Base-by-base conservation (phyloP, 108 stramenopile species). In the Fistulifera solaris region DNA sequence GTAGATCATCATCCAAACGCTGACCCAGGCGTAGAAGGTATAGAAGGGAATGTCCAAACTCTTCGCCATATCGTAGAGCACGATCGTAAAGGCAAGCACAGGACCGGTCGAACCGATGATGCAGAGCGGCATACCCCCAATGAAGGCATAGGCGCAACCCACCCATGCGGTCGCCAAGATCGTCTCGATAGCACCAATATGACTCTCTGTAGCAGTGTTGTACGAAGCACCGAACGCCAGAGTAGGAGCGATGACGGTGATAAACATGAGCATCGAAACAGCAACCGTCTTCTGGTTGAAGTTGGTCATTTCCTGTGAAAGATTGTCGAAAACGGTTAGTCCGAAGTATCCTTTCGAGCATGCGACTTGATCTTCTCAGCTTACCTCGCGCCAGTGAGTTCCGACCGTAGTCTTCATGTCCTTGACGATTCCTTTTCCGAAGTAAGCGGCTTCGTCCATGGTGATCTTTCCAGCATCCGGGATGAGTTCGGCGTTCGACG, bases 171-270 rank as follows among this genome's bases (percentile, higher is more conserved):
- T 72, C 22, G 71, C 75, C 3, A 61, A 22, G 18, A 77, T 68
- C 16, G 65, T 72, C 45, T 77, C 75, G 16, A 69, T 47, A 21
- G 68, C 56, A 8, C 87, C 87, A 22, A 93, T 77, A 2, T 47
- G 48, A 40, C 81, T 80, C 38, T 52, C 56, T 0, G 89, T 88
- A 13, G 68, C 64, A 54, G 70, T 63, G 6, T 58, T 63, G 35
- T 76, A 76, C n/a, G 64, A 42, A 14, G 75, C 75, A 15, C 75
- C 68, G 25, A 63, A 63, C 27, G 58, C 76, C 14, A 93, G 52
- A 6, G 87, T 79, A 11, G 91, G 91, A 26, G 83, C 61, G 24
- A 93, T 71, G 52, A 73, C 78, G 43, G 91, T 73, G 49, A 89
- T 79, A 68, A 75, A 93, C 0, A 93, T 58, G 53, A 93, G 78